Conservation (phyloP, 1,284 basidiomycete species). For the Austroboletus sp. region DNA sequence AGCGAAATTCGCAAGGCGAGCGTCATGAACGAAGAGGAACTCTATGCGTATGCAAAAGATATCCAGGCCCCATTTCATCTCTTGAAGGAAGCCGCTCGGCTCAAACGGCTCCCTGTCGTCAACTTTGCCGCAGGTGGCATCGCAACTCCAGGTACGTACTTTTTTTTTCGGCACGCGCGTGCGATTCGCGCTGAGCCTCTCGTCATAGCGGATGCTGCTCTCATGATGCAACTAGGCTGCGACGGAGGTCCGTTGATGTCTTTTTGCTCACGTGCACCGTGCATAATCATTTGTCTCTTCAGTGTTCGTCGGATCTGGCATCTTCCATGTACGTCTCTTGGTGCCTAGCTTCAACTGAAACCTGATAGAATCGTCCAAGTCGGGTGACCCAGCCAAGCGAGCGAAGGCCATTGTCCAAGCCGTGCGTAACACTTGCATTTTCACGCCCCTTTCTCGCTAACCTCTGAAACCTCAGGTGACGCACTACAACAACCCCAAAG, state of each 20-base stretch:
- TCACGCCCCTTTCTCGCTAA: constrained; percentile 5
- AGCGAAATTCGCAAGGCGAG: constrained; percentile 82
- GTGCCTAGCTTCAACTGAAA: constrained; percentile 1
- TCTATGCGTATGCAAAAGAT: constrained; percentile 91
- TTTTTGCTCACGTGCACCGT: constrained; percentile 2
- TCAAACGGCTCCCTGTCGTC: constrained; percentile 91
- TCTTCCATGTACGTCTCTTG: constrained; percentile 69
- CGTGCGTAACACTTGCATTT: constrained; percentile 38
- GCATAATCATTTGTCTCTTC: constrained; percentile 8
- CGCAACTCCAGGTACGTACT: constrained; percentile 77
- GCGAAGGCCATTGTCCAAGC: constrained; percentile 97
- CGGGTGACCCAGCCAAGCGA: constrained; percentile 88
- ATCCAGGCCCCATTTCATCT: constrained; percentile 95
- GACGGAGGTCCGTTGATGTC: constrained; percentile 74
- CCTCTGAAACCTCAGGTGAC: constrained; percentile 54
- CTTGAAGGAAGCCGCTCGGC: constrained; percentile 89
- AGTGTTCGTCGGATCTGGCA: constrained; percentile 93
- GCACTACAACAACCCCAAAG: constrained; percentile 89
- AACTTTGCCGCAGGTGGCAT: constrained; percentile 96
- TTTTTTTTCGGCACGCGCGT: background rate
- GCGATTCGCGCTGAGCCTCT: constrained; percentile 1
- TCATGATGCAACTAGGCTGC: constrained; percentile 99
- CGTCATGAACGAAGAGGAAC: constrained; percentile 89
- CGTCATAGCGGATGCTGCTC: constrained; percentile 80
- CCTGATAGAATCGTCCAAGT: constrained; percentile 40